These are phyloP conservation scores for Hymenoscyphus scutula DNA, from an alignment of 2,329 filamentous ascomycete genomes.

Conservation along the genomic window DNA sequence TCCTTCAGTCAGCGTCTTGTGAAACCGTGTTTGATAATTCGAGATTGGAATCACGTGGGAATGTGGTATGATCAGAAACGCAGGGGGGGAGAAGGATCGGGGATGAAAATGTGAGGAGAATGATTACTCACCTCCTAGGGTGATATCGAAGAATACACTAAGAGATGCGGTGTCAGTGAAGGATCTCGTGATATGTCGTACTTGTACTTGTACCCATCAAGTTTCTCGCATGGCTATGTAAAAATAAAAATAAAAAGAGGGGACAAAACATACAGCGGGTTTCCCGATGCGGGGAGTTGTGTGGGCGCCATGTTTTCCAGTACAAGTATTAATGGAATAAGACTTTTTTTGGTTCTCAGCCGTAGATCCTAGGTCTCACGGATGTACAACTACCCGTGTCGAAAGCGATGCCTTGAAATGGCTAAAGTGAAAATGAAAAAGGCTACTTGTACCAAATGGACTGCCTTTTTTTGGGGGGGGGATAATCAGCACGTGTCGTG, in stretches of 20 bases:
- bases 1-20: slow-evolving; percentile 10
- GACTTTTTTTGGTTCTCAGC: neutral
- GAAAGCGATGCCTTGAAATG: neutral
- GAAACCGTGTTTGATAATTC: slow-evolving; percentile 4
- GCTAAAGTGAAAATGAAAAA: neutral
- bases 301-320: slow-evolving; percentile 38
- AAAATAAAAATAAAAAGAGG: neutral
- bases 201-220: neutral
- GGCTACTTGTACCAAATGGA: neutral
- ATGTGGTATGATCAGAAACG: neutral
- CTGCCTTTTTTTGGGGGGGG: neutral
- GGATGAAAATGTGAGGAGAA: slow-evolving; percentile 1
- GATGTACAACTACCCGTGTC: neutral
- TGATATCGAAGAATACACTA: slow-evolving; percentile 66
- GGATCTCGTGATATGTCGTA: slow-evolving; percentile 19
- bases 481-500: neutral
- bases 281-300: slow-evolving; percentile 42
- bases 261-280: slow-evolving; percentile 41
- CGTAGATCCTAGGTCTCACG: neutral
- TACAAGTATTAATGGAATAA: too few species aligned
- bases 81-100: neutral
- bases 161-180: slow-evolving; percentile 13
- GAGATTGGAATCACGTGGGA: slow-evolving; percentile 28
- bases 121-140: slow-evolving; percentile 64
- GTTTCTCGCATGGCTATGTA: neutral